Base-by-base conservation (phyloP, 1,284 basidiomycete genomes). In the Ganoderma sinense region DNA sequence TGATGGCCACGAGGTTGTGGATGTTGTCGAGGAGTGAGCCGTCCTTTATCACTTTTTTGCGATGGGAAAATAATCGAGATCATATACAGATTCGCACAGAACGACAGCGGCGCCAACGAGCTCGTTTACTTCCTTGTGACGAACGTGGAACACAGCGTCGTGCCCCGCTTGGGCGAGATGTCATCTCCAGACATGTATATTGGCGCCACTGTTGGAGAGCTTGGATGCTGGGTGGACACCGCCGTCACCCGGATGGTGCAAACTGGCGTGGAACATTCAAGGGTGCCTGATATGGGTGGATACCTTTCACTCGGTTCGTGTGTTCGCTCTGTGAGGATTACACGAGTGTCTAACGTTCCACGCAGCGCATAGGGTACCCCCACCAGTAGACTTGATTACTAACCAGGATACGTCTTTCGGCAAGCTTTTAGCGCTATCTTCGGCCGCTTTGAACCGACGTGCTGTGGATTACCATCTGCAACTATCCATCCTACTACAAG, bases 151-250 rank as follows among this genome's bases (percentile, higher is more conserved):
- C 88, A 91, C 74, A 89, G 90, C 67, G 78, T 90, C 31, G 73
- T 88, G 45, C 73, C 81, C n/a, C 80, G 76, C 48, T 74, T 78
- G 45, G 79, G 78, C 33, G 74, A 78, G 43, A 73, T 74, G 53
- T 71, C 71, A 2, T 73, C 75, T 45, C 78, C 81, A 43, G 88
- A 89, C 75, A 74, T 84, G 40, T 87, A 88, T 73, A 78, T 85
- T 51, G 85, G 85, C 36, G 84, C 85, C 2, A 84, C 85, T 0
- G 78, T 86, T 10, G 94, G 94, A 10, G 89, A 95, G 77, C 79
- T 97, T 8, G 97, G 97, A 0, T 97, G 94, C 77, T 94, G 94
- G 87, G 86, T 97, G 16, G 95, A 98, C 77, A 83, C 91, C 0
- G 79, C 84, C 1, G 77, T 86, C 6, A 97, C 96, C 41, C 89